Conservation (phyloP, 371 early-diverging fungal species). For the Mortierella sp. region DNA sequence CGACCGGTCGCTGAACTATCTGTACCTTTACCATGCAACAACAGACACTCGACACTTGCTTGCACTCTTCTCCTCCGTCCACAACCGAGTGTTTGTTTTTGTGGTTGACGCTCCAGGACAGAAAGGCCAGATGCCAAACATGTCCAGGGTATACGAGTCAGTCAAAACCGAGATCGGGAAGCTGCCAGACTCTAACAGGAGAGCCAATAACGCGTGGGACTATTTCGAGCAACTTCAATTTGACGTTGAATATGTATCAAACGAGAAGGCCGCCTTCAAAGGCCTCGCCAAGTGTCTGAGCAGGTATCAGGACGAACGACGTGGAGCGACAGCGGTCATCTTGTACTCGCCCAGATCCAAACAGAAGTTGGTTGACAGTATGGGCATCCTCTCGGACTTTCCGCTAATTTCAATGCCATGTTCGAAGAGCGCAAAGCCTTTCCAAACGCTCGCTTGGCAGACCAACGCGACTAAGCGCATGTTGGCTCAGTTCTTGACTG, state of each 20-base stretch:
- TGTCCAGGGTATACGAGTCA: conserved; percentile 61
- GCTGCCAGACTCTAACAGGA: conserved; percentile 22
- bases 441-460: conserved; percentile 92
- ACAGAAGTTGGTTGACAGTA: conserved; percentile 61
- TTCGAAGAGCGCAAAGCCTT: conserved; percentile 59
- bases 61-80: conserved; percentile 72
- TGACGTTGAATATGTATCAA: conserved; percentile 57
- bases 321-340: conserved; percentile 78
- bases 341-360: conserved; percentile 67
- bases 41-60: conserved; percentile 80
- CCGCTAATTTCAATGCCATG: conserved; percentile 76
- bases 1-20: conserved; percentile 63
- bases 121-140: conserved; percentile 80
- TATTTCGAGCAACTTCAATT: conserved; percentile 61
- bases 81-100: conserved; percentile 67
- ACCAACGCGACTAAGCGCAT: conserved; percentile 72
- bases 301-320: conserved; percentile 67
- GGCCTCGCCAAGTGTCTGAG: conserved; percentile 41
- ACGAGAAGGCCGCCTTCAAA: conserved; percentile 68
- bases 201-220: conserved; percentile 60
- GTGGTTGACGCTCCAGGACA: conserved; percentile 75
- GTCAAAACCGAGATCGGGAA: conserved; percentile 48
- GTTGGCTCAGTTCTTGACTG: conserved; percentile 76
- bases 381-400: conserved; percentile 69
- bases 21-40: conserved; percentile 77